Conservation (phyloP, 2,329 filamentous ascomycete genomes). For the Colletotrichum acutatum region DNA sequence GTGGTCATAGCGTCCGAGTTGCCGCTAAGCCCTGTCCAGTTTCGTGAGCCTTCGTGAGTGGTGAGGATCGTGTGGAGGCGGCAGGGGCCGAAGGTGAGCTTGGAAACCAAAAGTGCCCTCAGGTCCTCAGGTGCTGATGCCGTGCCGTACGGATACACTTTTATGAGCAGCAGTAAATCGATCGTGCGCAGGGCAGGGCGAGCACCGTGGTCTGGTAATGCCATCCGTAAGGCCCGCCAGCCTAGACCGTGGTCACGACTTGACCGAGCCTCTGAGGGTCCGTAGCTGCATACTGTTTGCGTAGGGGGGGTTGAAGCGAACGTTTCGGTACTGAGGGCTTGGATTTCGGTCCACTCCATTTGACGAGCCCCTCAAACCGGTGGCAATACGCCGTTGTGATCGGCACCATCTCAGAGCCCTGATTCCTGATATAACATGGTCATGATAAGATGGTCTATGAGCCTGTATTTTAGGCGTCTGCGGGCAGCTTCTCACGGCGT, state of each 20-base stretch:
- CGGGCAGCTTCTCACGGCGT: background rate
- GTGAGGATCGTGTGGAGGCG: constrained; percentile 28
- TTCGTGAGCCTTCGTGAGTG: constrained; percentile 6
- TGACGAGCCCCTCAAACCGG: background rate
- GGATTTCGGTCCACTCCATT: background rate
- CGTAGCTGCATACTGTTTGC: background rate
- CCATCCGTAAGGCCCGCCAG: background rate
- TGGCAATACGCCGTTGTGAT: background rate
- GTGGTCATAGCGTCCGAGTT: constrained; percentile 43
- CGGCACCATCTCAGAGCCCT: background rate
- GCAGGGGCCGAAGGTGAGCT: constrained; percentile 25
- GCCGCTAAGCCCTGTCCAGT: constrained; percentile 41
- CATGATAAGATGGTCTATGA: background rate
- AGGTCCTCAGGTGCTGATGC: constrained; percentile 27
- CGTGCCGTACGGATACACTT: background rate
- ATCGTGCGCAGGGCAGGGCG: constrained; percentile 16
- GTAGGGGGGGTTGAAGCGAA: background rate
- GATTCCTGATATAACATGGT: background rate
- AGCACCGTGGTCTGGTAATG: constrained; percentile 12
- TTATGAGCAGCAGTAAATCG: background rate
- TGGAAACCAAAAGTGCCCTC: constrained; percentile 12
- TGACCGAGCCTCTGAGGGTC: background rate
- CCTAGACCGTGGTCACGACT: background rate
- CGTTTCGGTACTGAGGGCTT: background rate
- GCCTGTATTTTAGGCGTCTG: background rate